Percentiles rank a stretch among this genome's conserved stretches.
phyloP scores from a whole-genome alignment of 2,329 filamentous ascomycete species.

The Beauveria asiatica region DNA sequence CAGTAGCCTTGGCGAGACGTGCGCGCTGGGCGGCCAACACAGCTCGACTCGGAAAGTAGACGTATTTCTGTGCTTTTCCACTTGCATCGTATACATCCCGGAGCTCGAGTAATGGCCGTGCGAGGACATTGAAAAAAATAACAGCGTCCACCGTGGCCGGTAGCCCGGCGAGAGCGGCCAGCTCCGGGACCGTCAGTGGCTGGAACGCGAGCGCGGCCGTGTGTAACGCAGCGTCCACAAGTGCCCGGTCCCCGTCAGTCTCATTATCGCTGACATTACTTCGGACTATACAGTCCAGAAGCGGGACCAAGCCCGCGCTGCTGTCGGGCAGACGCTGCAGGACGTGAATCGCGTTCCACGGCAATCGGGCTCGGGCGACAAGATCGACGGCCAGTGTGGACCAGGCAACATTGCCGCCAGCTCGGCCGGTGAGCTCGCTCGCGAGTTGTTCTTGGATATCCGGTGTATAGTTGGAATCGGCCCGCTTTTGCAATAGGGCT shows the following conservation, averaged over 20 bases:
- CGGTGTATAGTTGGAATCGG: background rate
- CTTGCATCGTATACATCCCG: background rate
- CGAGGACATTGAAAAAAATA: background rate
- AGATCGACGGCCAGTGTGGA: background rate
- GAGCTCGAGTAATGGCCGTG: background rate
- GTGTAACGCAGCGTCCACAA: background rate
- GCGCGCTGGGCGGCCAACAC: background rate
- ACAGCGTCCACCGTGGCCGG: background rate
- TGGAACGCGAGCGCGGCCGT: background rate
- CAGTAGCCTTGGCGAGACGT: background rate
- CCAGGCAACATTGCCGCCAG: background rate
- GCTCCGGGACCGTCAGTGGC: background rate
- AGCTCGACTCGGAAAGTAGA: background rate
- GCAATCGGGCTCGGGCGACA: background rate
- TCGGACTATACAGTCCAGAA: background rate
- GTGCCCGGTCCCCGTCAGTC: background rate
- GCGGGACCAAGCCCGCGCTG: background rate
- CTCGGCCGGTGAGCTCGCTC: background rate
- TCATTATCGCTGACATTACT: background rate
- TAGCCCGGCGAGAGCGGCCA: background rate
- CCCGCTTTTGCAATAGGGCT: background rate
- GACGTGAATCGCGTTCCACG: background rate
- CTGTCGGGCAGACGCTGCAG: background rate
- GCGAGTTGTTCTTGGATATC: background rate
- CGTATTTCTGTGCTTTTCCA: background rate